Percentiles rank a stretch among this genome's conserved stretches.
Evolutionary conservation across 2,329 filamentous ascomycete genomes (phyloP).

Genomic region (Esteya vermicola): DNA sequence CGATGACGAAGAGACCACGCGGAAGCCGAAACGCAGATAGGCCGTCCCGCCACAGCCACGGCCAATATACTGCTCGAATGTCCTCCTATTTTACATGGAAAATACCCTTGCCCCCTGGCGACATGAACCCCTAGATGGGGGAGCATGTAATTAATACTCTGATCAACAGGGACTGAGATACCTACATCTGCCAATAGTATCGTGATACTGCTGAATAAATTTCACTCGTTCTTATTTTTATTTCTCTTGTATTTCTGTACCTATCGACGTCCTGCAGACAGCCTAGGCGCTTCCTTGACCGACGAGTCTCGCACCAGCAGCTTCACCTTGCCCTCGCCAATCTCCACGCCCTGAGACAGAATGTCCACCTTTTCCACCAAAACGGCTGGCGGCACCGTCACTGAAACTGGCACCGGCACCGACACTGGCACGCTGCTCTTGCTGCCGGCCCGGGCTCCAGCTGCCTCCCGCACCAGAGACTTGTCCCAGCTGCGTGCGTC

Average conservation of each 20-base stretch:
- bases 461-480: constrained; percentile 27
- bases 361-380: constrained; percentile 37
- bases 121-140: no score
- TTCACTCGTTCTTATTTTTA: neutral
- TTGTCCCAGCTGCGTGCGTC: constrained; percentile 56
- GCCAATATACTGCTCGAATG: no score
- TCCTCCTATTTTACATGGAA: no score
- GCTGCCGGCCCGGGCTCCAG: constrained; percentile 16
- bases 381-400: neutral
- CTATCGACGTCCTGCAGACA: neutral
- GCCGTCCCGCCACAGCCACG: no score
- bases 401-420: neutral
- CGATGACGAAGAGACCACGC: no score
- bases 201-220: no score
- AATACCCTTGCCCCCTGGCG: no score
- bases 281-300: constrained; percentile 35
- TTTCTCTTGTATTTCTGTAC: neutral
- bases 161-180: no score
- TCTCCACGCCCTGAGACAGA: constrained; percentile 51
- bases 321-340: constrained; percentile 52
- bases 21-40: no score
- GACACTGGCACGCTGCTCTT: neutral
- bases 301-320: constrained; percentile 42
- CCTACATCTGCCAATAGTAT: no score
- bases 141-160: no score